A percentile compares a stretch with the other conserved stretches of the same genome.
phyloP scores from a whole-genome alignment of 768 basidiomycete genomes.

The Xerocomellus amylosporus region DNA sequence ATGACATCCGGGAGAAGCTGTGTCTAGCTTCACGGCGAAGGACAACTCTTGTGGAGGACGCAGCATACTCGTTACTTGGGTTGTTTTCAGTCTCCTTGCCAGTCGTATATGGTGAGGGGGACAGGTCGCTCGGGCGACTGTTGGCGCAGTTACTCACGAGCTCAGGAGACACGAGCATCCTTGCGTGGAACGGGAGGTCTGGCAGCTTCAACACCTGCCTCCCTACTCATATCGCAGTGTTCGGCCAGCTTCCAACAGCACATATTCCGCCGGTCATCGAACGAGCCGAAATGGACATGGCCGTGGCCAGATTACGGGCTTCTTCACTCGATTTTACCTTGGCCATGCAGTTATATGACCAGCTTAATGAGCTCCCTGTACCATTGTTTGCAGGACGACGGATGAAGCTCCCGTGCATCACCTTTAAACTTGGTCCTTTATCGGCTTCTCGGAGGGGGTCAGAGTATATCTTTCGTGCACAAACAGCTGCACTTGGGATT shows the following conservation, averaged over 20 bases:
- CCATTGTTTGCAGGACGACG: not conserved
- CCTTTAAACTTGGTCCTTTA: not conserved
- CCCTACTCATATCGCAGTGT: not conserved
- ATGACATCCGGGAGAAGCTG: too few relatives aligned
- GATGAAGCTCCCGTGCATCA: constrained; percentile 10
- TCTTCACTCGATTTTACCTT: not conserved
- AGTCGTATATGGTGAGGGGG: constrained; percentile 5
- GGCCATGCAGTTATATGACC: not conserved
- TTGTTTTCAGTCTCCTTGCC: constrained; percentile 4
- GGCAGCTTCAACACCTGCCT: constrained; percentile 9
- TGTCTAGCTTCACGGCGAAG: not conserved
- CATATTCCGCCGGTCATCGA: not conserved
- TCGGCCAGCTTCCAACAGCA: not conserved
- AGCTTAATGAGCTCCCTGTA: not conserved
- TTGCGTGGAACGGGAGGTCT: constrained; percentile 10
- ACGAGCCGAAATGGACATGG: not conserved
- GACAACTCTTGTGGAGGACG: constrained; percentile 4
- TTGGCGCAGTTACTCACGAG: constrained; percentile 8
- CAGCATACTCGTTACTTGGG: constrained; percentile 6
- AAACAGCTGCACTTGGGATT: not conserved
- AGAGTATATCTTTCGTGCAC: not conserved
- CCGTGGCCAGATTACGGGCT: not conserved
- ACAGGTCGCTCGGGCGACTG: constrained; percentile 2
- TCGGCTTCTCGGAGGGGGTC: not conserved
- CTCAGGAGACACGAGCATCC: constrained; percentile 6